Evolutionary conservation across 495 filamentous ascomycete species (phyloP).

Genomic region (Glonium stellatum): DNA sequence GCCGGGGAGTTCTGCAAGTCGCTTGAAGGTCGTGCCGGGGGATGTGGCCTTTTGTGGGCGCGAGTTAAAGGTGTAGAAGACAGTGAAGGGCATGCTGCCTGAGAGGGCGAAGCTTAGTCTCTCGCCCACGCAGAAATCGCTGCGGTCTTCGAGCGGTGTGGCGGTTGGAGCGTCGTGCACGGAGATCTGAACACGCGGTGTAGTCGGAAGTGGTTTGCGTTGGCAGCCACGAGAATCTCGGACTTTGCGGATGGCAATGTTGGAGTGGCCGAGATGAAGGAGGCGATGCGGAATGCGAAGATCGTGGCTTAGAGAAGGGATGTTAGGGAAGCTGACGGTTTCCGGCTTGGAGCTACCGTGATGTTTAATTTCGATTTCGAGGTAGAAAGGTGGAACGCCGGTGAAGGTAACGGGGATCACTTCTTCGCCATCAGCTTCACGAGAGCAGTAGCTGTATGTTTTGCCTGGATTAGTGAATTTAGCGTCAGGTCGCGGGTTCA

Average conservation of each 20-base stretch:
- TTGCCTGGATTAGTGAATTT: conserved; percentile 80
- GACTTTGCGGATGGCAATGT: conserved; percentile 79
- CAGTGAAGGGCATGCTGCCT: conserved; percentile 80
- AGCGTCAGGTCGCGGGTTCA: conserved; percentile 73
- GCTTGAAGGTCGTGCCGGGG: conserved; percentile 70
- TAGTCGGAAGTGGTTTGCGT: conserved; percentile 51
- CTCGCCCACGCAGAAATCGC: conserved; percentile 93
- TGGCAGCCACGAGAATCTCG: conserved; percentile 80
- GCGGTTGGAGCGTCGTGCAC: conserved; percentile 90
- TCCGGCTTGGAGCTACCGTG: conserved; percentile 73
- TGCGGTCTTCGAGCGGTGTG: conserved; percentile 72
- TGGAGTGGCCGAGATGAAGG: conserved; percentile 76
- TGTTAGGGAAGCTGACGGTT: conserved; percentile 66
- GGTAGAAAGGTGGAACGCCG: conserved; percentile 77
- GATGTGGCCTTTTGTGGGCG: conserved; percentile 70
- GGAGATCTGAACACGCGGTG: conserved; percentile 67
- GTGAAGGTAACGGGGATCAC: conserved; percentile 75
- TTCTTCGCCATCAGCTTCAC: conserved; percentile 72
- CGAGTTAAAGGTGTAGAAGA: conserved; percentile 84
- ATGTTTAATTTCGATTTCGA: conserved; percentile 90
- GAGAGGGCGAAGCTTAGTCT: conserved; percentile 83
- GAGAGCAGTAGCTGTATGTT: conserved; percentile 88
- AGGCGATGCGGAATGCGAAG: conserved; percentile 75
- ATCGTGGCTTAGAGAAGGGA: conserved; percentile 64
- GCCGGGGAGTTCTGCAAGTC: conserved; percentile 84